Conservation (phyloP, 2,329 filamentous ascomycete species). For the Cercospora zeae-maydis region DNA sequence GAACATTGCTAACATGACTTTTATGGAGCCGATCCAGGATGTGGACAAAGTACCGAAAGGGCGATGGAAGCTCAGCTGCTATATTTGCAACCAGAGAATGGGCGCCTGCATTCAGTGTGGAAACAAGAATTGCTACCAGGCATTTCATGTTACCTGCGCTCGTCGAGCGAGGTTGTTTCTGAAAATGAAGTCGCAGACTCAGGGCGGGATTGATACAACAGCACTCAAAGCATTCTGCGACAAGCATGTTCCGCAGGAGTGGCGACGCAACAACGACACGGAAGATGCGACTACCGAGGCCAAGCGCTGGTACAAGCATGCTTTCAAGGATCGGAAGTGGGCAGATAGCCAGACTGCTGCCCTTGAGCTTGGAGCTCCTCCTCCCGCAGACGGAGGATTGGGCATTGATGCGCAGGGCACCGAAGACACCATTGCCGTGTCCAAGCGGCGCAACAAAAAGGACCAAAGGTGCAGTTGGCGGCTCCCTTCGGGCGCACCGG, state of each 20-base stretch:
- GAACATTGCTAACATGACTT: slow-evolving; percentile 88
- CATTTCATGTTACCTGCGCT: slow-evolving; percentile 96
- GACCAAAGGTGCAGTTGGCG: slow-evolving; percentile 75
- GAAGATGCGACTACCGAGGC: slow-evolving; percentile 75
- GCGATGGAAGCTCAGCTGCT: slow-evolving; percentile 81
- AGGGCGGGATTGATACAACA: slow-evolving; percentile 73
- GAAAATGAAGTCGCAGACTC: slow-evolving; percentile 93
- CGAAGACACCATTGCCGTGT: slow-evolving; percentile 53
- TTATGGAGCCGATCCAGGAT: slow-evolving; percentile 98
- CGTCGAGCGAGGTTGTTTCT: slow-evolving; percentile 81
- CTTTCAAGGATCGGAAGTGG: slow-evolving; percentile 87
- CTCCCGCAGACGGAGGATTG: slow-evolving; percentile 40
- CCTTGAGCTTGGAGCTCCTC: slow-evolving; percentile 70
- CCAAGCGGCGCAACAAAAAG: slow-evolving; percentile 58
- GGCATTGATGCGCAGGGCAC: slow-evolving; percentile 43
- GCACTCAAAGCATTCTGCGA: slow-evolving; percentile 93
- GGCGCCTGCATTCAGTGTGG: slow-evolving; percentile 97
- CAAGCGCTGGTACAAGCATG: slow-evolving; percentile 82
- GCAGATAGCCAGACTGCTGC: slow-evolving; percentile 84
- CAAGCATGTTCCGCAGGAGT: slow-evolving; percentile 86
- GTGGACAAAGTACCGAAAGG: slow-evolving; percentile 95
- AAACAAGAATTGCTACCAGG: slow-evolving; percentile 94
- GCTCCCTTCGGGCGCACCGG: slow-evolving; percentile 86
- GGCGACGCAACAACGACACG: slow-evolving; percentile 80
- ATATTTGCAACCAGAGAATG: slow-evolving; percentile 97